A percentile compares a stretch with the other conserved stretches of the same genome.
Evolutionary conservation across 768 basidiomycete genomes (phyloP).

Genomic region (Panaeolus cyanescens): DNA sequence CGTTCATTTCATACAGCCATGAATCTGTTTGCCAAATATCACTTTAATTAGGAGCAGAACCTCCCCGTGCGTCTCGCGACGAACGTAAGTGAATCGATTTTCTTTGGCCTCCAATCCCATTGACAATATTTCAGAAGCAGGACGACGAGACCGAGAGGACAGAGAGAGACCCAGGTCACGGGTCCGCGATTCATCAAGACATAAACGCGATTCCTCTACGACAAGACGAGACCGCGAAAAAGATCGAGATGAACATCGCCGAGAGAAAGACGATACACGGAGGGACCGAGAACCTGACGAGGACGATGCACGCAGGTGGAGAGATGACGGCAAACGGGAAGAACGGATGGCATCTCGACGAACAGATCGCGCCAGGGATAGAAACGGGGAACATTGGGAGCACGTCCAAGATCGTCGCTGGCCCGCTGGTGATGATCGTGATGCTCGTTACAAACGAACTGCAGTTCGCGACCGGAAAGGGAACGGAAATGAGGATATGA

Average conservation of each 20-base stretch:
- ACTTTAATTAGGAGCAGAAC: slow-evolving; percentile 44
- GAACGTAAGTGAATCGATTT: slow-evolving; percentile 50
- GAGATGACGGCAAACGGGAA: slow-evolving; percentile 81
- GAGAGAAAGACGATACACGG: slow-evolving; percentile 43
- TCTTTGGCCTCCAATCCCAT: not conserved
- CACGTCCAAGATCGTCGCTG: slow-evolving; percentile 52
- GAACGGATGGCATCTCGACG: slow-evolving; percentile 70
- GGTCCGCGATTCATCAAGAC: slow-evolving; percentile 61
- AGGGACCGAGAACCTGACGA: slow-evolving; percentile 47
- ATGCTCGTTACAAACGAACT: slow-evolving; percentile 59
- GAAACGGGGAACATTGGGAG: slow-evolving; percentile 42
- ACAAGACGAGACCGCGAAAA: slow-evolving; percentile 49
- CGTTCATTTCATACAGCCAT: slow-evolving; percentile 15
- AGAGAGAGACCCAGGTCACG: slow-evolving; percentile 68
- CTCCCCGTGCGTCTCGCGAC: slow-evolving; percentile 52
- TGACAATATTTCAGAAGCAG: slow-evolving; percentile 39
- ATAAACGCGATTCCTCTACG: slow-evolving; percentile 59
- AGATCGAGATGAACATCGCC: slow-evolving; percentile 33
- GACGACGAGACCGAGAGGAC: slow-evolving; percentile 63
- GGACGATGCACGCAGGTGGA: slow-evolving; percentile 73
- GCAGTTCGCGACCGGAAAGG: slow-evolving; percentile 62
- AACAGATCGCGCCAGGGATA: slow-evolving; percentile 52
- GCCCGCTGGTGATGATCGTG: slow-evolving; percentile 68
- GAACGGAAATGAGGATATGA: slow-evolving; percentile 38
- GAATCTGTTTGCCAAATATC: slow-evolving; percentile 12